These are phyloP conservation scores for Agroathelia rolfsii DNA, from an alignment of 1,284 basidiomycete genomes.

Conservation along the genomic window DNA sequence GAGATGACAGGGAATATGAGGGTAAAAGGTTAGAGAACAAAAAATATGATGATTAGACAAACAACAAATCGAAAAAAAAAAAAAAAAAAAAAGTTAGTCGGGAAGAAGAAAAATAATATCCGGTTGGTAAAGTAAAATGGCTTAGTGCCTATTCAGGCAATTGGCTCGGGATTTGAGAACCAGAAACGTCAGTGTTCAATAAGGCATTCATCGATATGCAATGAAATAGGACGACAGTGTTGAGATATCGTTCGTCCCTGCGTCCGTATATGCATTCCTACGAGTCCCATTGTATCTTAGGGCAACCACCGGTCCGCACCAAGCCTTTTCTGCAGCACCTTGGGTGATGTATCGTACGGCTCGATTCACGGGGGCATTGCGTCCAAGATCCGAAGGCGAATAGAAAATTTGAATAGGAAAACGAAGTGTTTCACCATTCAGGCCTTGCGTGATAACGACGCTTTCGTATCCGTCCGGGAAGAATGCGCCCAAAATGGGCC, in stretches of 20 bases:
- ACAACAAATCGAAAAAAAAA: too few relatives aligned
- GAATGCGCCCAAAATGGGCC: conserved; percentile 49
- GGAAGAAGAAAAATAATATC: too few relatives aligned
- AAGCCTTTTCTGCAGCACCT: conserved; percentile 60
- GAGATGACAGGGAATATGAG: too few relatives aligned
- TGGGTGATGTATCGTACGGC: conserved; percentile 72
- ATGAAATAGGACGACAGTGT: conserved; percentile 78
- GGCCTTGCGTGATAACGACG: conserved; percentile 65
- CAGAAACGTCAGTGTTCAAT: too few relatives aligned
- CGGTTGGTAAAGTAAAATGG: too few relatives aligned
- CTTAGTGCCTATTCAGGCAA: too few relatives aligned
- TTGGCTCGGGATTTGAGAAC: too few relatives aligned
- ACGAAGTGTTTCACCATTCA: conserved; percentile 67
- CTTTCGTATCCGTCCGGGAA: conserved; percentile 51
- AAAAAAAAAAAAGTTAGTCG: too few relatives aligned
- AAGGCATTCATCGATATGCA: too few relatives aligned
- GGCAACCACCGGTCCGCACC: conserved; percentile 71
- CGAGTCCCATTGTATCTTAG: conserved; percentile 76
- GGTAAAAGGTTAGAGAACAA: too few relatives aligned
- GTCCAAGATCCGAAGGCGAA: conserved; percentile 48
- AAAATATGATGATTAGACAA: too few relatives aligned
- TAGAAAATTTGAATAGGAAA: conserved; percentile 76
- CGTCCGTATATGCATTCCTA: conserved; percentile 71
- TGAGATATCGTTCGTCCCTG: conserved; percentile 70
- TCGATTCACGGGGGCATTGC: conserved; percentile 55